A percentile compares a stretch with the other conserved stretches of the same genome.
Conservation (phyloP, 768 basidiomycete genomes). For the Rossbeevera mucosa region DNA sequence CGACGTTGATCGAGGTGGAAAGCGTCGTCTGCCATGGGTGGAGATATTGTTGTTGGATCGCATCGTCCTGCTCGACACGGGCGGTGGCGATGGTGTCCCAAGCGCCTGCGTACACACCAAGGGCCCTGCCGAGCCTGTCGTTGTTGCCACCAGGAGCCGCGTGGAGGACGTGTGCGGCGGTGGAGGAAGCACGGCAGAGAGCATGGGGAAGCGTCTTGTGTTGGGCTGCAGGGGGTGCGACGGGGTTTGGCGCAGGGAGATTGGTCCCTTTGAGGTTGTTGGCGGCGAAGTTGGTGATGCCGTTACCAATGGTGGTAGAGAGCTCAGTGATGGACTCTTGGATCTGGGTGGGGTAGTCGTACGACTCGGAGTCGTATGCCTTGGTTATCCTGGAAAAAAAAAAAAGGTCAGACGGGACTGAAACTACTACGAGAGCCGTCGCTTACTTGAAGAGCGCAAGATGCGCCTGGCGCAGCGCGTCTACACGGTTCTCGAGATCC, state of each 20-base stretch:
- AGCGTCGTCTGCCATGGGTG: constrained; percentile 87
- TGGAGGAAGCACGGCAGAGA: constrained; percentile 72
- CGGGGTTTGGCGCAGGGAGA: constrained; percentile 64
- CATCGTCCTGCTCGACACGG: constrained; percentile 72
- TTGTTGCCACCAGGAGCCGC: constrained; percentile 43
- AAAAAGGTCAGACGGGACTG: neutral
- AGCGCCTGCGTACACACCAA: constrained; percentile 73
- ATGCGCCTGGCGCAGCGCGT: constrained; percentile 82
- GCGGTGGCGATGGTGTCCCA: constrained; percentile 83
- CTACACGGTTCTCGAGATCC: constrained; percentile 91
- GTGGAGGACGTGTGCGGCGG: constrained; percentile 49
- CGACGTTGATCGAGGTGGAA: constrained; percentile 76
- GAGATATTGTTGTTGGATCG: constrained; percentile 63
- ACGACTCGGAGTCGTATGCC: constrained; percentile 84
- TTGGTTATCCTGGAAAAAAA: constrained; percentile 60
- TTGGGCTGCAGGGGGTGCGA: constrained; percentile 51
- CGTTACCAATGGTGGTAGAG: constrained; percentile 63
- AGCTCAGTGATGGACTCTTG: constrained; percentile 77
- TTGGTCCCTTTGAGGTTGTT: constrained; percentile 86
- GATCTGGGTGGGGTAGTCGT: constrained; percentile 87
- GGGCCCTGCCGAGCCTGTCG: constrained; percentile 71
- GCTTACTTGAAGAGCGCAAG: constrained; percentile 69
- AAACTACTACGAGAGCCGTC: no score
- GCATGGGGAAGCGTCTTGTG: constrained; percentile 99
- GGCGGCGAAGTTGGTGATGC: constrained; percentile 80